These are phyloP conservation scores for Aspergillus vadensis DNA, from an alignment of 2,329 filamentous ascomycete genomes.

Conservation along the genomic window DNA sequence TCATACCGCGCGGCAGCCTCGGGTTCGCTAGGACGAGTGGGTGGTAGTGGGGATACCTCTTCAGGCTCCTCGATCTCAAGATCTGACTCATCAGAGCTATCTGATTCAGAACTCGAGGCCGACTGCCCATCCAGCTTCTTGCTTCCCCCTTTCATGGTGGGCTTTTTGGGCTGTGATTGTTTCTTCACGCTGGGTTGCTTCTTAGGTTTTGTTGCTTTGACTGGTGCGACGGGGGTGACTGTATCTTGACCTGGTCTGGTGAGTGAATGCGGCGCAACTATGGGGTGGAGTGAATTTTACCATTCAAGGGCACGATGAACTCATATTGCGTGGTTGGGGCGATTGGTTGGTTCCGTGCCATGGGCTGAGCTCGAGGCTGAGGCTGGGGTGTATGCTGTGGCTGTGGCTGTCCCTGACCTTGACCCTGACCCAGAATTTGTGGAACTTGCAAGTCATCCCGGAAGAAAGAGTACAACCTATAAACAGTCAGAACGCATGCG, in stretches of 20 bases:
- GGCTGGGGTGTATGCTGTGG: background rate
- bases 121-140: slow-evolving; percentile 34
- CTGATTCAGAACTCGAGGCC: slow-evolving; percentile 52
- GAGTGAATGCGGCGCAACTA: background rate
- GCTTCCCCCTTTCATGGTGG: slow-evolving; percentile 20
- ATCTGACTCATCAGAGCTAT: slow-evolving; percentile 51
- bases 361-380: background rate
- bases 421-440: slow-evolving; percentile 15
- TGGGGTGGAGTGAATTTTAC: slow-evolving; percentile 10
- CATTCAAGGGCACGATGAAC: slow-evolving; percentile 10
- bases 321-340: slow-evolving; percentile 10
- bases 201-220: slow-evolving; percentile 21
- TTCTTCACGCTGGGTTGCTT: slow-evolving; percentile 28
- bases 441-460: slow-evolving; percentile 32
- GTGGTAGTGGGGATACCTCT: slow-evolving; percentile 58
- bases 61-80: slow-evolving; percentile 55
- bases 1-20: slow-evolving; percentile 60
- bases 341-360: background rate
- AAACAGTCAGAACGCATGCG: slow-evolving; percentile 4
- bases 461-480: slow-evolving; percentile 30
- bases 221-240: slow-evolving; percentile 11
- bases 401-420: background rate
- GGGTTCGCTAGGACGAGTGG: slow-evolving; percentile 54
- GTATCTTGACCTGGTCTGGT: slow-evolving; percentile 17
- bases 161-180: slow-evolving; percentile 25